Conservation (phyloP, 2,329 filamentous ascomycete species). For the Amylocarpus encephaloides region DNA sequence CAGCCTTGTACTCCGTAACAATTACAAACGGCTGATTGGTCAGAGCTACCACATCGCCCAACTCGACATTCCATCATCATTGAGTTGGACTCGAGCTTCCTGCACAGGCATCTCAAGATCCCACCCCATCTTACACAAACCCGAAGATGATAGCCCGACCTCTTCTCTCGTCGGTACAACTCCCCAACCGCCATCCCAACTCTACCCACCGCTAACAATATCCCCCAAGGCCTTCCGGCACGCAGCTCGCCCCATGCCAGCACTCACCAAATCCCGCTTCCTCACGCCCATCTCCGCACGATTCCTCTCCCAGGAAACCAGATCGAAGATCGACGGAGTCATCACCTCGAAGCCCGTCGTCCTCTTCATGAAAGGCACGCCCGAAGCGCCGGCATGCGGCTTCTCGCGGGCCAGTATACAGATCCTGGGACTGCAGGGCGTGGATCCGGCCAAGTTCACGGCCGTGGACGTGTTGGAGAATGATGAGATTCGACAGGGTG, state of each 20-base stretch:
- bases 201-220: slow-evolving; percentile 9
- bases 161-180: slow-evolving; percentile 26
- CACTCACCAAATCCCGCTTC: slow-evolving; percentile 21
- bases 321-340: slow-evolving; percentile 81
- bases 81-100: background rate
- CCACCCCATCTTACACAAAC: slow-evolving; percentile 1
- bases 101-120: background rate
- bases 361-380: slow-evolving; percentile 98
- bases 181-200: background rate
- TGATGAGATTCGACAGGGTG: slow-evolving; percentile 74
- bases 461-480: slow-evolving; percentile 97
- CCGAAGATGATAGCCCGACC: slow-evolving; percentile 27
- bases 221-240: slow-evolving; percentile 38
- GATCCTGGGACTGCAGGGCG: slow-evolving; percentile 88
- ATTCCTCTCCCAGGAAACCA: slow-evolving; percentile 73
- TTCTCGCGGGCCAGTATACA: slow-evolving; percentile 95
- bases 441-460: slow-evolving; percentile 93
- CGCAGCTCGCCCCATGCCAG: slow-evolving; percentile 33
- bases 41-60: slow-evolving; percentile 18
- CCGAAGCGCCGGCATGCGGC: slow-evolving; percentile 90
- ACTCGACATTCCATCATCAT: slow-evolving; percentile 7
- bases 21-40: slow-evolving; percentile 24
- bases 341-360: slow-evolving; percentile 85
- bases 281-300: slow-evolving; percentile 37
- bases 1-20: slow-evolving; percentile 23